Base-by-base conservation (phyloP, 129 eudicot genomes). In the Apium graveolens region DNA sequence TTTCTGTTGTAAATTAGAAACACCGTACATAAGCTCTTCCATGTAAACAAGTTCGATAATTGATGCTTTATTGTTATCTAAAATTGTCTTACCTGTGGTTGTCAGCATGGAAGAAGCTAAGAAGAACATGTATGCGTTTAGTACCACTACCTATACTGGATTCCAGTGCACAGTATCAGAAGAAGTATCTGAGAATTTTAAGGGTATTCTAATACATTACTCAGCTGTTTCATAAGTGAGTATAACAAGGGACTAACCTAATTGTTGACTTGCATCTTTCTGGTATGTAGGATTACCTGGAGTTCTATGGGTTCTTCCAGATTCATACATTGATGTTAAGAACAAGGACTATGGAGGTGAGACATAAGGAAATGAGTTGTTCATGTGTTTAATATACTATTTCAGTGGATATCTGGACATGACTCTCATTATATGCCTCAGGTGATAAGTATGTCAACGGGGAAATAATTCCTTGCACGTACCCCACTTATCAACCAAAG, bases 271-370 rank as follows among this genome's bases (percentile, higher is more conserved):
- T 77, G 45, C 34, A 51, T 74, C 32, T 78, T 80, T 35, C n/a
- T 60, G 20, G 41, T 85, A 49, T 87, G 83, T 81, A 95, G 99
- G 99, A 81, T 80, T 96, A 75, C 99, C 99, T n/a, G 99, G 99
- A 84, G 99, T 96, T 76, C 88, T 92, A 68, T 96, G 97, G 97
- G 97, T 96, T 78, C 83, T 96, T 83, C 97, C 99, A 44, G 97
- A 96, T 90, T 96, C 99, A 44, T 96, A 96, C 86, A 92, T 96
- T 9, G 99, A 96, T 90, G 97, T 92, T 76, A 92, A 96, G 84
- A 92, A 96, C 83, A 92, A 96, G 82, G 99, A 96, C 75, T 96
- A 96, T 76, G 99, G 99, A 90, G 99, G 99, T 96, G 73, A 55
- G 38, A 49, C 76, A 18, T 41, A 66, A 1, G 3, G 55, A 68